Evolutionary conservation across 1,139 yeast genomes (phyloP), one percentile per base, ranked within the genome.

Genomic region (Chernovozyma sophiae-reginae): DNA sequence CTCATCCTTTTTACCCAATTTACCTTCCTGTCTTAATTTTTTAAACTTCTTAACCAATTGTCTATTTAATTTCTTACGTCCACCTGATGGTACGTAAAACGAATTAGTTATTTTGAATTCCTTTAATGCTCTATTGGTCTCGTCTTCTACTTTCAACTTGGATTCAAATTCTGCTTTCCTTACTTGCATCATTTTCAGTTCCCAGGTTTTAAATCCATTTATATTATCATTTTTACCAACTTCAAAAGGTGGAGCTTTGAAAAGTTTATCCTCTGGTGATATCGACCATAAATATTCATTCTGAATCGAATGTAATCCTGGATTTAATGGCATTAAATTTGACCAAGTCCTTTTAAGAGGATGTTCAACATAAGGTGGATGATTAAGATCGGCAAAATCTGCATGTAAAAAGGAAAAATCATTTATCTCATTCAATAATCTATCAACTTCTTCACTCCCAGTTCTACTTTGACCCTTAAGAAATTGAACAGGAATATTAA

Each of bases 271-370:
- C 31, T 55, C 54, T 2, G 74, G 74, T 25, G 65, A 51, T 31
- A 65, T 40, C 13, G 60, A 52, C 74, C 75, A 68, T 30, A 70
- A 56, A 40, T 62, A 67, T 27, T 62, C 68, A 43, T 70, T 72
- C 36, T 63, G 64, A 13, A 70, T 58, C 33, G 60, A 64, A 14
- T 59, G 55, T 40, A 69, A 52, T 16, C 55, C 52, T 3, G 65
- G 62, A 43, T 68, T 68, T 39, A 66, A 45, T 34, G 61, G 61
- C 22, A 65, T 56, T 65, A 67, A 62, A 5, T 73, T 73, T 37
- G 71, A 64, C 29, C 69, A 49, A 3, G 73, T 58, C 39, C 58
- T 62, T 39, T 65, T 65, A 32, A 69, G 53, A 1, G 71, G 60
- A 41, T 70, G 75, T 31, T 58, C 63, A 35, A 58, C 62, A 15